These are phyloP conservation scores for Sporisorium iseilematis-ciliati DNA, from an alignment of 1,284 basidiomycete genomes.

Conservation along the genomic window DNA sequence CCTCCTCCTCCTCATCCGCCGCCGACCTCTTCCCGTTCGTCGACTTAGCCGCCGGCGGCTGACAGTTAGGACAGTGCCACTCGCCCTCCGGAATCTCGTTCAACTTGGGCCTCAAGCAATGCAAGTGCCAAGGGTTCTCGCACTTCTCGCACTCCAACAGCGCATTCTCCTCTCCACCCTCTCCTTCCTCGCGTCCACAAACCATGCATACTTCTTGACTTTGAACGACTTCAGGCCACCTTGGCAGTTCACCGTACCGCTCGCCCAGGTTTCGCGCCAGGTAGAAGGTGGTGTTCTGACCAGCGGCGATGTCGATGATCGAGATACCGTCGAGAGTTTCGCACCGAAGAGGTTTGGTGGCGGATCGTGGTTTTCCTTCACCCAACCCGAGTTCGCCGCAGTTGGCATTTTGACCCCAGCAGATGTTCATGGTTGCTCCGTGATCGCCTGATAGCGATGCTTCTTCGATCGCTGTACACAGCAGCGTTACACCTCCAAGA, in stretches of 20 bases:
- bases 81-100: slow-evolving; percentile 80
- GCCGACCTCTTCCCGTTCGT: slow-evolving; percentile 22
- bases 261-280: slow-evolving; percentile 76
- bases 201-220: slow-evolving; percentile 79
- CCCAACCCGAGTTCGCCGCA: slow-evolving; percentile 88
- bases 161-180: slow-evolving; percentile 48
- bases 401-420: slow-evolving; percentile 80
- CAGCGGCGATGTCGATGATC: slow-evolving; percentile 83
- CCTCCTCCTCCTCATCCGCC: slow-evolving; percentile 19
- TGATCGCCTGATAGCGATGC: slow-evolving; percentile 72
- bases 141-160: slow-evolving; percentile 75
- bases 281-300: slow-evolving; percentile 85
- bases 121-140: slow-evolving; percentile 86
- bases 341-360: slow-evolving; percentile 84
- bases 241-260: slow-evolving; percentile 61
- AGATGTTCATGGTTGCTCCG: slow-evolving; percentile 81
- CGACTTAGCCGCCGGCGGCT: slow-evolving; percentile 13
- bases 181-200: slow-evolving; percentile 78
- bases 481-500: slow-evolving; percentile 91
- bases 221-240: slow-evolving; percentile 73
- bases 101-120: slow-evolving; percentile 84
- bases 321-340: slow-evolving; percentile 80
- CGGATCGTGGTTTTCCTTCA: slow-evolving; percentile 82
- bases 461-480: slow-evolving; percentile 78
- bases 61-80: slow-evolving; percentile 62